Percentiles rank a stretch among this genome's conserved stretches.
These are phyloP conservation scores for Fusarium denticulatum DNA, from an alignment of 2,329 filamentous ascomycete genomes.

Conservation along the genomic window DNA sequence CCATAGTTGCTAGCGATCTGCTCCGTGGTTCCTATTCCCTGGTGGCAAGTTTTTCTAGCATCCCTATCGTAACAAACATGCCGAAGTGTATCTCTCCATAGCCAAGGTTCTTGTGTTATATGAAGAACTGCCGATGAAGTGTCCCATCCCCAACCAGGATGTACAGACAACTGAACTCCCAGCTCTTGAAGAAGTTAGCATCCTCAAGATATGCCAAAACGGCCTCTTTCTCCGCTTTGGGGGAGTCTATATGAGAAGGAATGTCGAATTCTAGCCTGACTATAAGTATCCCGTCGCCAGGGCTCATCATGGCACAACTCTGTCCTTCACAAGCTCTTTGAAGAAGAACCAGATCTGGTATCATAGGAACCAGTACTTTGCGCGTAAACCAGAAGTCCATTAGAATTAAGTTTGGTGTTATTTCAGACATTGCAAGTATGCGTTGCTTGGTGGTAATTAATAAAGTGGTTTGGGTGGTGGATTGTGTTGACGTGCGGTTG, in stretches of 20 bases:
- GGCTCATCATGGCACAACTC: not conserved
- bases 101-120: not conserved
- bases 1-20: rapidly evolving
- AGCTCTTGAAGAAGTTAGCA: not conserved
- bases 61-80: not conserved
- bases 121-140: not conserved
- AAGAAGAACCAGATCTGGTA: not conserved
- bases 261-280: not conserved
- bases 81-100: not conserved
- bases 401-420: not conserved
- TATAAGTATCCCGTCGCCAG: not conserved
- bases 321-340: not conserved
- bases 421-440: not conserved
- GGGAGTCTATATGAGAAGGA: not conserved
- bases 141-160: not conserved
- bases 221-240: not conserved
- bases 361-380: not conserved
- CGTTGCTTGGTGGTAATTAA: not conserved
- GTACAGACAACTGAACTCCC: not conserved
- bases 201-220: not conserved
- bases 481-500: rapidly evolving
- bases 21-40: not conserved
- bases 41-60: not conserved
- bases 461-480: not conserved
- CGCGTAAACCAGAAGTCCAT: not conserved